Base-by-base conservation (phyloP, 2,329 filamentous ascomycete genomes). In the Aspergillus viridinutans region DNA sequence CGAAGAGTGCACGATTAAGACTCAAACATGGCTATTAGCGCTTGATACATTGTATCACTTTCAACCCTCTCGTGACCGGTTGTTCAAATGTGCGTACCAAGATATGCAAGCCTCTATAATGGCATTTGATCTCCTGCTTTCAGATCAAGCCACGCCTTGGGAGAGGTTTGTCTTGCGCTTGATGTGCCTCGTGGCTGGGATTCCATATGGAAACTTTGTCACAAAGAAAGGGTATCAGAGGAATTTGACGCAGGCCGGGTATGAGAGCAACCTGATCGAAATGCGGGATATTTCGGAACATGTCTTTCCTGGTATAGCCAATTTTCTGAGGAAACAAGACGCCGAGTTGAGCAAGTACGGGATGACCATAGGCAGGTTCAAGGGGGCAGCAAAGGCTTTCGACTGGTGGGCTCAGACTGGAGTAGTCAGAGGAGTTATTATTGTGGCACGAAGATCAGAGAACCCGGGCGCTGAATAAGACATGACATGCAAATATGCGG, bases 41-140 rank as follows among this genome's bases (percentile, higher is more conserved):
- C 73, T 85, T 0, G 83, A 85, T 63, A 81, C 81, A 2, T 65
- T 84, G 4, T 85, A 85, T 54, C 82, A 85, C 64, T 85, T 85
- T 63, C 72, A 71, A 0, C 83, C 82, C 0, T 83, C 81, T 0
- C 72, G 83, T 14, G 72, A 69, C 54, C 76, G 78, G 0, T 63
- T 84, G 2, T 74, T 85, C 14, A 55, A 68, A 7, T 72, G 79
- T 47, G 75, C 80, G 1, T 68, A 72, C 4, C 64, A 60, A 3
- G 67, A 67, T 0, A 71, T 85, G 0, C 62, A 73, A 3, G 81
- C 82, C 1, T 77, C 79, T 0, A 67, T 82, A 52, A 82, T 84
- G 78, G 81, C 79, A 0, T 85, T 84, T 57, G 83, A 85, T 57
- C 72, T 85, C 1, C 63, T 84, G 2, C 70, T 74, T n/a, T 59